These are phyloP conservation scores for Chrysoporthe cubensis DNA, from an alignment of 2,329 filamentous ascomycete species.

Conservation along the genomic window DNA sequence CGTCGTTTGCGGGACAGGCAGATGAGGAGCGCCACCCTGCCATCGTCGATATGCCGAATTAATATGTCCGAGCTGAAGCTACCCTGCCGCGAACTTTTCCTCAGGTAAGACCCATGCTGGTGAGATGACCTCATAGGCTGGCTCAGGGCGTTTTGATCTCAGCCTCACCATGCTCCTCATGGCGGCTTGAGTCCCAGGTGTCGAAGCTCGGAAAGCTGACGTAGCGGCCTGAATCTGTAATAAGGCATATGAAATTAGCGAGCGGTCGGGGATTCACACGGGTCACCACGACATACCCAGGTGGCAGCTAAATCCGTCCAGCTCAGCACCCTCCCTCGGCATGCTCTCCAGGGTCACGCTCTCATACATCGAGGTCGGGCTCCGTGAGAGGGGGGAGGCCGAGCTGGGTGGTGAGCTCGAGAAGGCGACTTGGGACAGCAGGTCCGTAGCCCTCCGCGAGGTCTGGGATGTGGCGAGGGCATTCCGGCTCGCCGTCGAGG, in stretches of 20 bases:
- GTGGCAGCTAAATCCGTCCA: constrained; percentile 26
- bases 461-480: constrained; percentile 54
- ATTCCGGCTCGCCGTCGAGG: constrained; percentile 56
- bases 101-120: constrained; percentile 12
- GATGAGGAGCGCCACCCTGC: neutral
- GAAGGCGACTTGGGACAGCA: constrained; percentile 58
- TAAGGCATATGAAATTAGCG: constrained; percentile 27
- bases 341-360: constrained; percentile 32
- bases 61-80: neutral
- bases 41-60: neutral
- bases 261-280: constrained; percentile 23
- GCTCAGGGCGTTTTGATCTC: constrained; percentile 38
- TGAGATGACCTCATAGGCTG: constrained; percentile 21
- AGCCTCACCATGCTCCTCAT: constrained; percentile 45
- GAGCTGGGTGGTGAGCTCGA: constrained; percentile 46
- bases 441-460: constrained; percentile 55
- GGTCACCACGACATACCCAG: constrained; percentile 22
- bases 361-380: constrained; percentile 40
- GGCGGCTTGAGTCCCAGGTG: constrained; percentile 59
- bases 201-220: constrained; percentile 78
- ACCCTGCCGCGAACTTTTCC: neutral
- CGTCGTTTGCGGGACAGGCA: constrained; percentile 9
- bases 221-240: constrained; percentile 57
- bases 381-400: constrained; percentile 42
- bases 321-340: constrained; percentile 25